phyloP scores from a whole-genome alignment of 768 basidiomycete genomes.

The Phanerodontia chrysosporium region DNA sequence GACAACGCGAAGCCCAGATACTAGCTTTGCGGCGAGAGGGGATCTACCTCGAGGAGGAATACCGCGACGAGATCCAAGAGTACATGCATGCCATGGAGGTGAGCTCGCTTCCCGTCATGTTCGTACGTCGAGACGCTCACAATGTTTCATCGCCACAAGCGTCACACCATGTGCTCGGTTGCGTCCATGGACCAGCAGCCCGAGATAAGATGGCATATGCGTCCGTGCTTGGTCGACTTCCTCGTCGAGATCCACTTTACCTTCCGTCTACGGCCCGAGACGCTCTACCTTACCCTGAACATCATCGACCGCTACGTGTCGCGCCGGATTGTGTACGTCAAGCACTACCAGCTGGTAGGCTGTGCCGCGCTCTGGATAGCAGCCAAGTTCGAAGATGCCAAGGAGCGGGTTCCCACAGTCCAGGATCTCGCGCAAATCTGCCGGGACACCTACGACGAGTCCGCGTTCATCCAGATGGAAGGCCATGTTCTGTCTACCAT shows the following conservation, averaged over 20 bases:
- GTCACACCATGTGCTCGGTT: conserved; percentile 83
- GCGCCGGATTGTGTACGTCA: conserved; percentile 96
- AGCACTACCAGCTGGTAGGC: conserved; percentile 98
- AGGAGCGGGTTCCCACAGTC: conserved; percentile 95
- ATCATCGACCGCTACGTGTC: conserved; percentile 99
- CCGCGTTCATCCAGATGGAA: conserved; percentile 99
- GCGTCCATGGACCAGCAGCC: conserved; percentile 99
- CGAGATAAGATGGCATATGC: conserved; percentile 99
- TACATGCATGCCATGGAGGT: conserved; percentile 99
- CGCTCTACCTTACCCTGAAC: conserved; percentile 96
- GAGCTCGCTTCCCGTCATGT: conserved; percentile 30
- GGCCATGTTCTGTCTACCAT: conserved; percentile 95
- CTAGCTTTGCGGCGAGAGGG: conserved; percentile 67
- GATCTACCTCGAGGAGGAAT: conserved; percentile 89
- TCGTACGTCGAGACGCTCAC: neutral
- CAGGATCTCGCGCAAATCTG: conserved; percentile 94
- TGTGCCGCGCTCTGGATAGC: conserved; percentile 99
- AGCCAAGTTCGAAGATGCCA: conserved; percentile 98
- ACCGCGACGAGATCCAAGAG: conserved; percentile 83
- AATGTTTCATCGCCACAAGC: conserved; percentile 37
- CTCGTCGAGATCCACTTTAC: conserved; percentile 98
- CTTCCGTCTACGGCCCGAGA: conserved; percentile 96
- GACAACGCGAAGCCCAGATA: conserved; percentile 66
- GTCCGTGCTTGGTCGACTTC: conserved; percentile 96
- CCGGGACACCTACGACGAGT: conserved; percentile 94